Conservation (phyloP, 1,284 basidiomycete species). For the Cerrena zonata region DNA sequence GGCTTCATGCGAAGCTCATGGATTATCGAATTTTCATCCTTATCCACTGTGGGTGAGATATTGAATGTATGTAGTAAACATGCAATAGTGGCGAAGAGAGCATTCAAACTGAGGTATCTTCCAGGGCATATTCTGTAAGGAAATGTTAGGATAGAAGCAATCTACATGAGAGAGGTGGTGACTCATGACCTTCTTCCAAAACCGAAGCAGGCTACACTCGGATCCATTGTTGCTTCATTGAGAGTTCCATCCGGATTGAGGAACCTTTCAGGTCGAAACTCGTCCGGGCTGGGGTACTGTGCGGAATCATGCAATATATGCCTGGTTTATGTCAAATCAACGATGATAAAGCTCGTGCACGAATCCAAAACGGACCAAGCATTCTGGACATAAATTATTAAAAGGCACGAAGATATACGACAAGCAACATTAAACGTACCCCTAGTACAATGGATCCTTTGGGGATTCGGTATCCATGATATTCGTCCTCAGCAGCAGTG, state of each 20-base stretch:
- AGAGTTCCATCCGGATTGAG: constrained; percentile 8
- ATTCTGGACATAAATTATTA: not conserved
- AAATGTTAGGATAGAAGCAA: not conserved
- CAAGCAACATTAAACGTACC: not conserved
- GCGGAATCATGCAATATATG: constrained; percentile 14
- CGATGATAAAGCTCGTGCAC: no score
- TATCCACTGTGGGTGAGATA: constrained; percentile 2
- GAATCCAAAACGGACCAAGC: not conserved
- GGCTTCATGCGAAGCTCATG: not conserved
- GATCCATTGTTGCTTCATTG: not conserved
- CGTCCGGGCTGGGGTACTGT: not conserved
- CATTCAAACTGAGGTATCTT: constrained; percentile 5
- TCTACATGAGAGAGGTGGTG: not conserved
- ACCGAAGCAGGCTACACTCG: not conserved
- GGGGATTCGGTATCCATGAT: constrained; percentile 6
- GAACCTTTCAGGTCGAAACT: constrained; percentile 4
- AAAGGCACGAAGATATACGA: not conserved
- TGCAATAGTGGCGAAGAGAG: constrained; percentile 10
- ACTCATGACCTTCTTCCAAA: constrained; percentile 1
- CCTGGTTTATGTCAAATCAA: constrained; percentile 13
- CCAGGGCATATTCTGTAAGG: constrained; percentile 13
- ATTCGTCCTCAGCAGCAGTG: constrained; percentile 2
- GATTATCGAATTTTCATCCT: constrained; percentile 2
- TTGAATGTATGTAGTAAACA: constrained; percentile 7
- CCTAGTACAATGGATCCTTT: constrained; percentile 1